Evolutionary conservation across 208 protist genomes (phyloP).

Genomic region (Novymonas esmeraldas): DNA sequence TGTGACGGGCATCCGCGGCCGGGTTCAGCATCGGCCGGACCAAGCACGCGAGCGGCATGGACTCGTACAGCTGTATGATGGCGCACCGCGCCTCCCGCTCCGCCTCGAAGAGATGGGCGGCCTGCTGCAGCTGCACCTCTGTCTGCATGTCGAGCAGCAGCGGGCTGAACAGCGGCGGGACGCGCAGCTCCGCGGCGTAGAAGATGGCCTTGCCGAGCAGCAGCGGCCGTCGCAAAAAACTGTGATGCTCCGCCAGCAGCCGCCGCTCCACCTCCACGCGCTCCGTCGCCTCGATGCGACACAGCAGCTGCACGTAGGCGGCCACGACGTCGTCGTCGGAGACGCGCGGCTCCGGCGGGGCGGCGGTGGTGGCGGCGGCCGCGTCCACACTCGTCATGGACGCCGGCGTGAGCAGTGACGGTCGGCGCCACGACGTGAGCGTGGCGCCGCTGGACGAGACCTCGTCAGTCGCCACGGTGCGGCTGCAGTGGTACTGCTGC

Average conservation of each 20-base stretch:
- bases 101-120: conserved; percentile 57
- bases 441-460: no score
- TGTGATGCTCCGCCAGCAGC: conserved; percentile 37
- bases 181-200: conserved; percentile 19
- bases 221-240: conserved; percentile 30
- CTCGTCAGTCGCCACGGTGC: neutral
- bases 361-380: neutral
- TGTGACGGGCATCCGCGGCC: conserved; percentile 47
- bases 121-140: conserved; percentile 37
- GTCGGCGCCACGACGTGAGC: no score
- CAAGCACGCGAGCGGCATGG: conserved; percentile 60
- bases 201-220: conserved; percentile 35
- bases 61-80: conserved; percentile 61
- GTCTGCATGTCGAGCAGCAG: conserved; percentile 60
- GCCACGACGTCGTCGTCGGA: conserved; percentile 23
- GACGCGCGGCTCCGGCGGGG: neutral
- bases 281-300: conserved; percentile 68
- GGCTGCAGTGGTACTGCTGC: neutral
- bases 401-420: neutral
- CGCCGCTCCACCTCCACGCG: conserved; percentile 49
- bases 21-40: conserved; percentile 53
- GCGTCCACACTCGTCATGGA: neutral
- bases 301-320: conserved; percentile 60
- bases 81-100: conserved; percentile 52
- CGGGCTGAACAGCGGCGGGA: conserved; percentile 61